Conservation (phyloP, 108 stramenopile genomes). For the Skeletonema grethae region DNA sequence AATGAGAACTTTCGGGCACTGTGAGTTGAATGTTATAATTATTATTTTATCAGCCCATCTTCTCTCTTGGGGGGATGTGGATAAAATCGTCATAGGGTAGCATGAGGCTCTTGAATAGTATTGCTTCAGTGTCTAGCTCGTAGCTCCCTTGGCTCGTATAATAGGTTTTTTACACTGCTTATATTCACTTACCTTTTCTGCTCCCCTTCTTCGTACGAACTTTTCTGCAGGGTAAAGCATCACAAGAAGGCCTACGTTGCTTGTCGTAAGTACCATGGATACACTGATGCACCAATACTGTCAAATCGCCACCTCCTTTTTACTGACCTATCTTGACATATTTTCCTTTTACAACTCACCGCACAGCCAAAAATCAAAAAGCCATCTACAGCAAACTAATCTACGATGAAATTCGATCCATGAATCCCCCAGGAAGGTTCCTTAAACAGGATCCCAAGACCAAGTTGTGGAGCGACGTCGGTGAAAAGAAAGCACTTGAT, state of each 20-base stretch:
- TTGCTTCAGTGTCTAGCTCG: not conserved
- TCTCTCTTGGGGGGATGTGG: not conserved
- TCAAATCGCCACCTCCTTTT: not conserved
- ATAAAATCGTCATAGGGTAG: not conserved
- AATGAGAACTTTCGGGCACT: conserved; percentile 81
- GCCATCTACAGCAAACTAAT: conserved; percentile 72
- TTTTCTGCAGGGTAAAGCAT: conserved; percentile 50
- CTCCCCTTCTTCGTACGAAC: conserved; percentile 2
- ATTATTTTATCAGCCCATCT: not conserved
- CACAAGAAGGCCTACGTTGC: conserved; percentile 80
- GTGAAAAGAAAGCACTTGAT: conserved; percentile 86
- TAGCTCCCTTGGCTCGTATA: not conserved
- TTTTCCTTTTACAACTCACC: not conserved
- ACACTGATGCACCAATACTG: not conserved
- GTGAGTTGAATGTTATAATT: conserved; percentile 11
- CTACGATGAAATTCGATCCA: conserved; percentile 72
- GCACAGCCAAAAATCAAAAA: conserved; percentile 71
- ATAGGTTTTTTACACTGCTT: not conserved
- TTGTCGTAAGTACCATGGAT: conserved; percentile 43
- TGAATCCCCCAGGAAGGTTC: conserved; percentile 81
- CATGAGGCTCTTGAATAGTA: not conserved
- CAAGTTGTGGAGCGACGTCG: conserved; percentile 86
- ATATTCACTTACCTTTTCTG: not conserved
- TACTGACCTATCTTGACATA: not conserved
- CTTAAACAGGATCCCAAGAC: conserved; percentile 81